Percentiles rank a stretch among this genome's conserved stretches.
Conservation (phyloP, 345 rosid genomes). For the Arabidopsis suecica region DNA sequence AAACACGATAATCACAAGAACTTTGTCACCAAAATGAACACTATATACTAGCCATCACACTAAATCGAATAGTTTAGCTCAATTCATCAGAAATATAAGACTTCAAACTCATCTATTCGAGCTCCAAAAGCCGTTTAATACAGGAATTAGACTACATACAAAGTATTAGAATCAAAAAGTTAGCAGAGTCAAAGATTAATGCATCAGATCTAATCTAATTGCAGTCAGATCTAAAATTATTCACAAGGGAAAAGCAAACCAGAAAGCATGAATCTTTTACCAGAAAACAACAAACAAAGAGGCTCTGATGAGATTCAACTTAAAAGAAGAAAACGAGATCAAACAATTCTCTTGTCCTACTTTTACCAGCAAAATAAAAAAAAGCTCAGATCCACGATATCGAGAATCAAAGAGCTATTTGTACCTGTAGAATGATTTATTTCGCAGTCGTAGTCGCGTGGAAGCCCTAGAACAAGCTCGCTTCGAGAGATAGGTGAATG, state of each 20-base stretch:
- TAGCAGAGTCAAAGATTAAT: too few relatives aligned
- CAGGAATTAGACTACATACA: too few relatives aligned
- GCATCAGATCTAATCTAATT: too few relatives aligned
- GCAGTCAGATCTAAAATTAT: too few relatives aligned
- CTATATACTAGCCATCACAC: neutral
- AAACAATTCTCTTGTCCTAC: neutral
- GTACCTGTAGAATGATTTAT: constrained; percentile 14
- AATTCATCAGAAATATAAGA: neutral
- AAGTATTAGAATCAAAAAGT: too few relatives aligned
- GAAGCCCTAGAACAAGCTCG: constrained; percentile 30
- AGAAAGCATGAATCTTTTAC: constrained; percentile 4
- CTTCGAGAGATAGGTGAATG: constrained; percentile 12
- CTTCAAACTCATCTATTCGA: neutral
- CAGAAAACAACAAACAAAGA: neutral
- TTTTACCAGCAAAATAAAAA: neutral
- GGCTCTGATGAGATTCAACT: neutral
- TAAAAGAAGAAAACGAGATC: neutral
- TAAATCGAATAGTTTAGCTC: neutral
- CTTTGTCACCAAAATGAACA: constrained; percentile 15
- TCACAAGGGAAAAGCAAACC: neutral
- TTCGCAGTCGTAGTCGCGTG: neutral
- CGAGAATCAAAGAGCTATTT: neutral
- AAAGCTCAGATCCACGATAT: constrained; percentile 13
- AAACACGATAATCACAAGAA: neutral
- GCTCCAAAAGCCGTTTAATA: too few relatives aligned